Conservation (phyloP, 306 rosid genomes). For the Begonia fuchsioides region DNA sequence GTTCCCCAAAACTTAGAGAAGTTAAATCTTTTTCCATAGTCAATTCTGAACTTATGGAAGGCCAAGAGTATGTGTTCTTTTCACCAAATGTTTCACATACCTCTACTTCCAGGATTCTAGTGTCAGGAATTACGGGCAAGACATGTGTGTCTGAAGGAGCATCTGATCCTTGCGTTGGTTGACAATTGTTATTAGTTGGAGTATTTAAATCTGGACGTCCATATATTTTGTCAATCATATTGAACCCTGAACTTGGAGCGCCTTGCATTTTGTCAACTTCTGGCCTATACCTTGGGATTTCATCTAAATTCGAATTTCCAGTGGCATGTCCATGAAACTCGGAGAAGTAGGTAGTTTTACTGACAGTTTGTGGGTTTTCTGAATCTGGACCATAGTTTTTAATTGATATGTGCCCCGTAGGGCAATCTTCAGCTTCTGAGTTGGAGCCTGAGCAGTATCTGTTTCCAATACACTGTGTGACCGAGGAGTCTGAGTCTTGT, state of each 20-base stretch:
- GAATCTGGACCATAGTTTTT: slow-evolving; percentile 20
- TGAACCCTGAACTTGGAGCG: slow-evolving; percentile 19
- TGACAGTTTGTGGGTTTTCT: slow-evolving; percentile 20
- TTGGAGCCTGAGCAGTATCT: slow-evolving; percentile 42
- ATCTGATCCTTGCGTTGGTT: slow-evolving; percentile 19
- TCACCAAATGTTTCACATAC: slow-evolving; percentile 34
- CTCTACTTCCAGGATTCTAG: slow-evolving; percentile 17
- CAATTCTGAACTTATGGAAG: slow-evolving; percentile 22
- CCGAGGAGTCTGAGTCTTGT: slow-evolving; percentile 69
- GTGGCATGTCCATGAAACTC: slow-evolving; percentile 19
- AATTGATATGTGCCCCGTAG: slow-evolving; percentile 17
- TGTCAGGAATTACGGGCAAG: slow-evolving; percentile 12
- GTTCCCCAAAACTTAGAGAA: slow-evolving; percentile 17
- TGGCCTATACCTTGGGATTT: slow-evolving; percentile 20
- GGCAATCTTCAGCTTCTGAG: slow-evolving; percentile 51
- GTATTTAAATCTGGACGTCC: slow-evolving; percentile 21
- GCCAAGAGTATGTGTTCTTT: slow-evolving; percentile 35
- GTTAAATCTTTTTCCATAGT: slow-evolving; percentile 17
- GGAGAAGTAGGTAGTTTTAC: slow-evolving; percentile 24
- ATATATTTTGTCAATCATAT: slow-evolving; percentile 17
- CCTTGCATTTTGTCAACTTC: slow-evolving; percentile 10
- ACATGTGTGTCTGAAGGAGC: slow-evolving; percentile 26
- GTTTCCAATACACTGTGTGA: slow-evolving; percentile 38
- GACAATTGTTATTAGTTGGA: slow-evolving; percentile 25
- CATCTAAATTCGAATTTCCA: slow-evolving; percentile 10